Base-by-base conservation (phyloP, 2,329 filamentous ascomycete genomes). In the Ilyonectria sp. region DNA sequence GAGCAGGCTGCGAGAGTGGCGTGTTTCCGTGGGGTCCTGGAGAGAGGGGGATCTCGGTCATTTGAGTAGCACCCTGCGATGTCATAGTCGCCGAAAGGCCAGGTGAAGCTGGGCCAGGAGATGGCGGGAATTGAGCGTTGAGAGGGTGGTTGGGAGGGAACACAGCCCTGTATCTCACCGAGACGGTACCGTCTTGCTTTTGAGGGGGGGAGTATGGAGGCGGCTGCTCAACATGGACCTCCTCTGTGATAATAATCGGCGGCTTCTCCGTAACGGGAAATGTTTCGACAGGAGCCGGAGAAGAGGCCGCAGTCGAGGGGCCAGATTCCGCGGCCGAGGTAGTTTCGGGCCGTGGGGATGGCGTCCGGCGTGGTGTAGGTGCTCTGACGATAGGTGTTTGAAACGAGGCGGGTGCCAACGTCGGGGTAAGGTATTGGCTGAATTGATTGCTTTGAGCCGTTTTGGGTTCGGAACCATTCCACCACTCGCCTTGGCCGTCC, bases 81-180 rank as follows among this genome's bases (percentile, higher is more conserved):
- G 86, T 87, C 85, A 93, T 92, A 0, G 87, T 87, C 15, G 85
- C 84, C 43, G 89, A 85, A 44, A 92, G 81, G 0, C 86, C 90
- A 2, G 91, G 90, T 1, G 92, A 92, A 0, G 89, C 79, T 2
- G 89, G 90, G 0, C 87, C 87, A 0, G 91, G 90, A 6, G 90
- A 90, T 1, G 85, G 85, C 2, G 89, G 86, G 35, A 86, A 86
- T 62, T 86, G 83, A 10, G 77, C 73, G 47, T 80, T 81, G 44
- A 85, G 75, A 0, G 82, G 81, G 67, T 89, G 86, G 3, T 82
- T 83, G 0, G 89, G 86, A 7, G 91, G 88, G 55, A 90, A 86
- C 4, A 91, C 83, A 2, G 89, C 87, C 60, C 84, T 84, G 74
- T 90, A 91, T 54, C 86, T 84, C 43, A 85, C 76, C 3, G 79